Percentiles rank a stretch among this genome's conserved stretches.
These are phyloP conservation scores for Nicotiana obtusifolia DNA, from an alignment of 257 asterid genomes.

Conservation along the genomic window DNA sequence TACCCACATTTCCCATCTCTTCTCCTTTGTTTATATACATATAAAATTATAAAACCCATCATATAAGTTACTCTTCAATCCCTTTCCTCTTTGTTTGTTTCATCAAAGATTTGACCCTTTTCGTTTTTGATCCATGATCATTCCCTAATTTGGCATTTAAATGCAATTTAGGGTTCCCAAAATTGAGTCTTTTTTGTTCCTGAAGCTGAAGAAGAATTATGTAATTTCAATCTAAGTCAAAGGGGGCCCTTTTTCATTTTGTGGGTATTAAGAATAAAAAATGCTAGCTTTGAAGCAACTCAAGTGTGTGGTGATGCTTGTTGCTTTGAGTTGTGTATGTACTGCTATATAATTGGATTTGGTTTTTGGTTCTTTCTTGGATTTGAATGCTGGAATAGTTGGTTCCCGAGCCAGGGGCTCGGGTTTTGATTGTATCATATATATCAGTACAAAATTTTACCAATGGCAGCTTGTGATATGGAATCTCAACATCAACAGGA, in stretches of 20 bases:
- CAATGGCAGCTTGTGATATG: constrained; percentile 40
- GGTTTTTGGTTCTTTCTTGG: constrained; percentile 16
- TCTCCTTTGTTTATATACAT: not conserved
- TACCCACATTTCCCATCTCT: not conserved
- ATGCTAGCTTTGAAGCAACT: constrained; percentile 59
- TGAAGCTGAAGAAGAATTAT: not conserved
- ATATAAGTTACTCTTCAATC: not conserved
- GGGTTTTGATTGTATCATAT: constrained; percentile 37
- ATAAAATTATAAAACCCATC: not conserved
- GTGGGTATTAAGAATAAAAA: constrained; percentile 11
- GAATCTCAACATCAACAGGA: constrained; percentile 20
- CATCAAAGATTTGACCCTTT: constrained; percentile 5
- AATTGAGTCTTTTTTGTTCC: not conserved
- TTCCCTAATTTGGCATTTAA: not conserved
- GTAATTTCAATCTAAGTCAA: not conserved
- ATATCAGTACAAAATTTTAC: constrained; percentile 4
- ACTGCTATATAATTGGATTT: constrained; percentile 24
- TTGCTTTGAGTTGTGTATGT: constrained; percentile 7
- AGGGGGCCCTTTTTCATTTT: not conserved
- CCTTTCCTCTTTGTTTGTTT: not conserved
- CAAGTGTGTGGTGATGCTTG: constrained; percentile 32
- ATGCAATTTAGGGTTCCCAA: not conserved
- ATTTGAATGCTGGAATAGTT: constrained; percentile 71
- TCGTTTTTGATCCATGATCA: constrained; percentile 1
- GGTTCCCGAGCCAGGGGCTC: constrained; percentile 92